These are phyloP conservation scores for Kentomonas sorsogonicus DNA, from an alignment of 208 protist genomes.

Conservation along the genomic window DNA sequence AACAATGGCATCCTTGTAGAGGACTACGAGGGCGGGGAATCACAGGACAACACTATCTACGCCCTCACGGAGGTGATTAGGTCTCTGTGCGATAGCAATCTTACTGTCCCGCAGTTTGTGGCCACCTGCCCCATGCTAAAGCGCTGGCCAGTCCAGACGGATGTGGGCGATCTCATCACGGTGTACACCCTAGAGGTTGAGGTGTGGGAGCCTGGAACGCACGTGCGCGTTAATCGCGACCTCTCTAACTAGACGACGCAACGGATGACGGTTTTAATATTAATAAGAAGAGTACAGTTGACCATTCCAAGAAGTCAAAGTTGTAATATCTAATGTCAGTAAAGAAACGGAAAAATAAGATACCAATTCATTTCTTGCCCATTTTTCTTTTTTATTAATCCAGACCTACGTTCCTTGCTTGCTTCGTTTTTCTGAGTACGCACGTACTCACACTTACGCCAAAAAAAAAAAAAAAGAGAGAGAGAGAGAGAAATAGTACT, in stretches of 20 bases:
- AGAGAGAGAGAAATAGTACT: neutral
- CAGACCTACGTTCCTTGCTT: neutral
- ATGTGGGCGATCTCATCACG: constrained; percentile 88
- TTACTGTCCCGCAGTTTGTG: constrained; percentile 88
- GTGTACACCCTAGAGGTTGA: constrained; percentile 80
- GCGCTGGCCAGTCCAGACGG: constrained; percentile 75
- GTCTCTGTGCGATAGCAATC: constrained; percentile 62
- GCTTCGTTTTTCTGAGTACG: constrained; percentile 8
- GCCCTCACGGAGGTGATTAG: constrained; percentile 76
- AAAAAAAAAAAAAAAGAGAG: neutral
- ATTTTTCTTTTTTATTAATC: constrained; percentile 11
- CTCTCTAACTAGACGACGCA: constrained; percentile 16
- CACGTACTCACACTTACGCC: neutral
- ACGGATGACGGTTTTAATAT: neutral
- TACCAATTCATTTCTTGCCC: too few species aligned
- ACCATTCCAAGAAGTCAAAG: neutral
- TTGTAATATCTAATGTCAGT: constrained; percentile 7
- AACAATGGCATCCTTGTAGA: constrained; percentile 90
- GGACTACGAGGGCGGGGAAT: constrained; percentile 89
- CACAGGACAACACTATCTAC: constrained; percentile 83
- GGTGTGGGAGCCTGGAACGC: constrained; percentile 69
- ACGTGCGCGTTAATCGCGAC: constrained; percentile 82
- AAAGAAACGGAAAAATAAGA: constrained; percentile 6
- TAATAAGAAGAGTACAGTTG: neutral
- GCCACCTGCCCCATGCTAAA: constrained; percentile 65